phyloP scores from a whole-genome alignment of 495 filamentous ascomycete species.

The Aspergillus funiculosus region DNA sequence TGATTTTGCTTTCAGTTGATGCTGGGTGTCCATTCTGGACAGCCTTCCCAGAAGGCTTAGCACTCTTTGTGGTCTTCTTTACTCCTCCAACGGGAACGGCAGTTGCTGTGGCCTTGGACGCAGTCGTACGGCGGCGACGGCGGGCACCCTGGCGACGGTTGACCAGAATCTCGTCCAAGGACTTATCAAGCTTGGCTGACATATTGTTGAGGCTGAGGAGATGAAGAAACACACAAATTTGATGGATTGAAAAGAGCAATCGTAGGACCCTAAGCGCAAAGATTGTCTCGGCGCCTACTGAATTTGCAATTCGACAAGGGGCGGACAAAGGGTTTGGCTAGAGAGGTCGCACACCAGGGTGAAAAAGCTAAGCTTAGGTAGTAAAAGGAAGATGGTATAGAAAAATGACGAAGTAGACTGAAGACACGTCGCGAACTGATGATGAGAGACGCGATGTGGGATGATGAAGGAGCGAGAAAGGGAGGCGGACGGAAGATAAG shows the following conservation, averaged over 20 bases:
- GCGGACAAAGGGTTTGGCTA: neutral
- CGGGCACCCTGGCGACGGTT: constrained; percentile 57
- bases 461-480: constrained; percentile 17
- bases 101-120: constrained; percentile 45
- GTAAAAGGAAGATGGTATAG: constrained; percentile 9
- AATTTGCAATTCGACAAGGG: constrained; percentile 6
- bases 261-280: constrained; percentile 10
- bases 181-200: constrained; percentile 91
- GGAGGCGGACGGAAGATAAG: constrained; percentile 11
- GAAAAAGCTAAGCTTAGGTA: constrained; percentile 15
- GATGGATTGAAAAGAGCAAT: constrained; percentile 5
- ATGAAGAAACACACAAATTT: constrained; percentile 1
- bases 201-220: constrained; percentile 38
- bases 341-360: too few relatives aligned
- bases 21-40: constrained; percentile 56
- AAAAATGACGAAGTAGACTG: too few relatives aligned
- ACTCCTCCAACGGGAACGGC: constrained; percentile 77
- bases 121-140: constrained; percentile 47
- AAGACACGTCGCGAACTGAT: constrained; percentile 11
- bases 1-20: constrained; percentile 80
- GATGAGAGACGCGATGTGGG: constrained; percentile 16
- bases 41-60: constrained; percentile 58
- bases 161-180: constrained; percentile 92
- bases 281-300: neutral
- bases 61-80: constrained; percentile 65